phyloP scores from a whole-genome alignment of 306 rosid species.

The Castanea mollissima region DNA sequence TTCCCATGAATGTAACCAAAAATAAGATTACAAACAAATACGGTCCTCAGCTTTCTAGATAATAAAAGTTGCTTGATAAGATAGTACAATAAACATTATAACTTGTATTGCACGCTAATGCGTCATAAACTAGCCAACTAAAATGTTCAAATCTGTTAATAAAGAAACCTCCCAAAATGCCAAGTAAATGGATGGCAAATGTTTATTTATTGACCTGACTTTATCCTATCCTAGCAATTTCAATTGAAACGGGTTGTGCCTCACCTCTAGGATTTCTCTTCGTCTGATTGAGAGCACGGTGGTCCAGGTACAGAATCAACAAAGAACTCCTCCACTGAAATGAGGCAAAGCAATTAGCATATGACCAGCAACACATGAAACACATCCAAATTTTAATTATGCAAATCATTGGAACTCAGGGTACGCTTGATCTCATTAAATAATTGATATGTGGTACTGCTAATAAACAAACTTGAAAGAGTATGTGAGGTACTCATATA shows the following conservation, averaged over 20 bases:
- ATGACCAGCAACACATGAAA: not conserved
- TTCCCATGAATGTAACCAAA: conserved; percentile 33
- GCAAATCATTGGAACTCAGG: not conserved
- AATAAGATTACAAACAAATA: conserved; percentile 36
- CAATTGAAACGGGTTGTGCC: conserved; percentile 30
- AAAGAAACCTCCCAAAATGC: conserved; percentile 39
- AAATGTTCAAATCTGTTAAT: conserved; percentile 26
- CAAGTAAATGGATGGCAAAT: conserved; percentile 32
- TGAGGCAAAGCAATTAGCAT: conserved; percentile 13
- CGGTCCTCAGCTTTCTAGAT: conserved; percentile 23
- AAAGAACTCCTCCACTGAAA: conserved; percentile 96
- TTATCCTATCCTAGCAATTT: conserved; percentile 40
- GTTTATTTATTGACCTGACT: conserved; percentile 36
- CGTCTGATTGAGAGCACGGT: conserved; percentile 78
- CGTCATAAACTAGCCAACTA: conserved; percentile 43
- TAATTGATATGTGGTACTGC: not conserved
- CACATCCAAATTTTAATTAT: not conserved
- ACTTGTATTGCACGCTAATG: conserved; percentile 31
- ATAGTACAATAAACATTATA: conserved; percentile 27
- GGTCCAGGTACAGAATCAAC: conserved; percentile 85
- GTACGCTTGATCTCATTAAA: not conserved
- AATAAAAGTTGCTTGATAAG: conserved; percentile 28
- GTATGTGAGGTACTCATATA: not conserved
- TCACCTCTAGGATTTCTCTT: conserved; percentile 67
- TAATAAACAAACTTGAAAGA: not conserved